Conservation (phyloP, 2,329 filamentous ascomycete genomes). For the Capronia epimyces region DNA sequence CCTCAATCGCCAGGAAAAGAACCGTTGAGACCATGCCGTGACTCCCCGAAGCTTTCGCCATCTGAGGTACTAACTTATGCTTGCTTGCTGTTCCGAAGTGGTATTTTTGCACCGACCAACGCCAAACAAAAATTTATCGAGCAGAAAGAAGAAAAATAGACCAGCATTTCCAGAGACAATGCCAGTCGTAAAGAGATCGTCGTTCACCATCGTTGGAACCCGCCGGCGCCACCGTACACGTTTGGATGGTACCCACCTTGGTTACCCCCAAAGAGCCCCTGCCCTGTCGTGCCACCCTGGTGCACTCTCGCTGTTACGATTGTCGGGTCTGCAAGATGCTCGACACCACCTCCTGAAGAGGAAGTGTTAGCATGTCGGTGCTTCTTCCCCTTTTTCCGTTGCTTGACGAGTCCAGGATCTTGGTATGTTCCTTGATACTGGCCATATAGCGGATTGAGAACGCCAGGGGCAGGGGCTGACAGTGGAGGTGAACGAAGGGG, state of each 20-base stretch:
- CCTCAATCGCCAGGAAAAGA: conserved; percentile 19
- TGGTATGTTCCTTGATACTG: conserved; percentile 71
- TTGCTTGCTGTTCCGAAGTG: conserved; percentile 19
- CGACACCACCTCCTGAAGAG: conserved; percentile 99
- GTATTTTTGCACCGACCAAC: conserved; percentile 28
- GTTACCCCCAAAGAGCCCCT: conserved; percentile 85
- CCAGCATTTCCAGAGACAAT: conserved; percentile 24
- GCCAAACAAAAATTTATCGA: conserved; percentile 28
- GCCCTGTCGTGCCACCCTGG: conserved; percentile 78
- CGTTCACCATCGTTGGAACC: conserved; percentile 62
- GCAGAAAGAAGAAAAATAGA: conserved; percentile 23
- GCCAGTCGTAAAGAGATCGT: conserved; percentile 25
- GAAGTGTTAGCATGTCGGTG: conserved; percentile 99
- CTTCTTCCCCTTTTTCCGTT: conserved; percentile 99
- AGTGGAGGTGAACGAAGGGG: conserved; percentile 73
- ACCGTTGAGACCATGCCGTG: conserved; percentile 20
- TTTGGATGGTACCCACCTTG: conserved; percentile 81
- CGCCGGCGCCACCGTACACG: conserved; percentile 71
- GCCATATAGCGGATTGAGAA: conserved; percentile 88
- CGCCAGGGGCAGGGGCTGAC: conserved; percentile 74
- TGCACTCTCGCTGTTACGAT: conserved; percentile 98
- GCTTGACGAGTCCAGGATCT: conserved; percentile 83
- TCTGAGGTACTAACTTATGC: conserved; percentile 26
- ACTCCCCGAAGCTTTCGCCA: conserved; percentile 26
- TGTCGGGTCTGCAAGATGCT: conserved; percentile 99